Conservation (phyloP, 169 alveolate species). For the Sarcocystis neurona region DNA sequence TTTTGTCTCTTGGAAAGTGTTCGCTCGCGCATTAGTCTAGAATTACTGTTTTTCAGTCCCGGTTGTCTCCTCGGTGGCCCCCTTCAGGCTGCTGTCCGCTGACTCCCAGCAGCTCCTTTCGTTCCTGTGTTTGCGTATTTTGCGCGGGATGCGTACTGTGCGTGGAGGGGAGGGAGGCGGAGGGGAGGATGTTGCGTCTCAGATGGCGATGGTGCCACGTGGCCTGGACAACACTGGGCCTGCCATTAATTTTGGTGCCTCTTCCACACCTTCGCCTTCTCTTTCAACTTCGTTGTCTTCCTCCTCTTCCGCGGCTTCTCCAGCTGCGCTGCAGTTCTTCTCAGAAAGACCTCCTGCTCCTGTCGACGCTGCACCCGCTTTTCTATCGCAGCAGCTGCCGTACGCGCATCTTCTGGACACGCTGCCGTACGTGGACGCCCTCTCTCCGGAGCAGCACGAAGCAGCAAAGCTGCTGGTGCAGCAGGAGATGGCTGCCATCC, state of each 20-base stretch:
- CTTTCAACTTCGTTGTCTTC: not conserved
- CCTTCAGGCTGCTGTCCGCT: too few species aligned
- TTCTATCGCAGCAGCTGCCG: not conserved
- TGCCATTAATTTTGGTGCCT: not conserved
- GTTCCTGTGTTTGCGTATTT: too few species aligned
- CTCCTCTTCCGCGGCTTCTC: not conserved
- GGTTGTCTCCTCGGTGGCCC: too few species aligned
- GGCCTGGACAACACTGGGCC: too few species aligned
- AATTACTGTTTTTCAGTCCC: too few species aligned
- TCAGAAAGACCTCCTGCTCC: not conserved
- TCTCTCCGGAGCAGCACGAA: slow-evolving; percentile 26
- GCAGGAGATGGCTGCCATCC: slow-evolving; percentile 6
- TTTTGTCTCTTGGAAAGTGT: too few species aligned
- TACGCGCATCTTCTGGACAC: slow-evolving; percentile 12
- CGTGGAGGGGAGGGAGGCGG: too few species aligned
- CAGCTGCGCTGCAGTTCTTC: not conserved
- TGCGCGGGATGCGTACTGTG: too few species aligned
- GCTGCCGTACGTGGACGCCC: slow-evolving; percentile 30
- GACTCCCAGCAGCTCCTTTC: too few species aligned
- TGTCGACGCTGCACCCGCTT: not conserved
- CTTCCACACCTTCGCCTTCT: not conserved
- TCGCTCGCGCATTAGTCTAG: too few species aligned
- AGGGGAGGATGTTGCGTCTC: too few species aligned
- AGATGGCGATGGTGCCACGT: too few species aligned
- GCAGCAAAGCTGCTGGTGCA: not conserved